A percentile compares a stretch with the other conserved stretches of the same genome.
These are phyloP conservation scores for Puccinia triticina DNA, from an alignment of 1,284 basidiomycete genomes.

Conservation along the genomic window DNA sequence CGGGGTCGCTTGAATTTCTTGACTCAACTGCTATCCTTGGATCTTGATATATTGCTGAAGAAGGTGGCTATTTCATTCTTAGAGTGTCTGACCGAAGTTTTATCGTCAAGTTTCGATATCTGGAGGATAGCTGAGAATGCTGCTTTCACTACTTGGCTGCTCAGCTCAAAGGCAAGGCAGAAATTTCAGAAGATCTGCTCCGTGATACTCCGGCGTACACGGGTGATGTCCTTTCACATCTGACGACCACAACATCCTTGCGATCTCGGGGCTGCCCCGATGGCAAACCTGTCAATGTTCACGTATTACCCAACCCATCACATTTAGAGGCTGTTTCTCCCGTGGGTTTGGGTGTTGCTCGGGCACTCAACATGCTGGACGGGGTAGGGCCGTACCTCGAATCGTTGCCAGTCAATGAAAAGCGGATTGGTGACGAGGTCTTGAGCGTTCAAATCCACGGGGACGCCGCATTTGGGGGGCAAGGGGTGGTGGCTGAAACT, in stretches of 20 bases:
- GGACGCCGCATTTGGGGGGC: conserved; percentile 84
- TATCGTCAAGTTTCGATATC: neutral
- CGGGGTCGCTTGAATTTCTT: conserved; percentile 83
- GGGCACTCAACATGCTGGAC: conserved; percentile 23
- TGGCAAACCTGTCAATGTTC: conserved; percentile 69
- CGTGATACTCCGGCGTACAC: conserved; percentile 64
- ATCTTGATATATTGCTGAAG: conserved; percentile 19
- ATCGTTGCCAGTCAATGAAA: neutral
- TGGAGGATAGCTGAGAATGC: neutral
- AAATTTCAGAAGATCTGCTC: conserved; percentile 64
- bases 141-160: conserved; percentile 71
- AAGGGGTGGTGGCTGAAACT: conserved; percentile 85
- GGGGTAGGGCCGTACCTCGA: conserved; percentile 21
- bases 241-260: conserved; percentile 63
- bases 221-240: conserved; percentile 83
- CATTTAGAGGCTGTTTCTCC: conserved; percentile 86
- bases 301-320: conserved; percentile 81
- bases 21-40: conserved; percentile 68
- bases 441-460: conserved; percentile 87
- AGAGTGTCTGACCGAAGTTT: neutral
- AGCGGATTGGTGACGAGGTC: conserved; percentile 62
- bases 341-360: conserved; percentile 70
- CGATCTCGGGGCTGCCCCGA: neutral
- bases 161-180: conserved; percentile 78
- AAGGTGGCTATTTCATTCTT: conserved; percentile 10